Base-by-base conservation (phyloP, 129 eudicot species). In the Erigeron canadensis region DNA sequence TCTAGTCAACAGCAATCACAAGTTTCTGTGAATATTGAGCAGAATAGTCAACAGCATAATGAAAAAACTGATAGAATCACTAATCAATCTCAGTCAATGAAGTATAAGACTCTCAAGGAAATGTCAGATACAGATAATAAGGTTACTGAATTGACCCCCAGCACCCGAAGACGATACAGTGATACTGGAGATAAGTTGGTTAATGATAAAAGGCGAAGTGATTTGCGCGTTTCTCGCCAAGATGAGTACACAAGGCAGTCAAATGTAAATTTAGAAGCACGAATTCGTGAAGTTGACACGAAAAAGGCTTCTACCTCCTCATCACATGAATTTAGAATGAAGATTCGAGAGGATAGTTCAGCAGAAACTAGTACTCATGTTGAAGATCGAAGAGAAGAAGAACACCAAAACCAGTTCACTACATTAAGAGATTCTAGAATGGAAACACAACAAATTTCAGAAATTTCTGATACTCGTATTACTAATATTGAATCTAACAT, bases 61-160 rank as follows among this genome's bases (percentile, higher is more conserved):
- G 65, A 55, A 76, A 83, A 34, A 46, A 62, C 58, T 47, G 83
- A 78, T 63, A 75, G 21, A 50, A 63, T 76, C 28, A 72, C 62
- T 12, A 53, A 43, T 50, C 83, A 73, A n/a, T 73, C 80, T 58
- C 81, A 82, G 57, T 81, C 96, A 7, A 40, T 61, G 65, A 85
- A 83, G 67, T 76, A 80, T 78, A 80, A 81, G 58, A 83, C 78
- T 41, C 73, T 70, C 16, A 9, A 42, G 10, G 84, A 78, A 71
- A 67, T n/a, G 17, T 34, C 67, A n/a, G 78, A 81, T 44, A 67
- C 23, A 10, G 40, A 64, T 45, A 53, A 48, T 22, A 56, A 12
- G 57, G 74, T 50, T 58, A 65, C 55, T 67, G 67, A 55, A 46
- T 58, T 80, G 23, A 60, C 61, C 77, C 59, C 79, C 37, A 79